Evolutionary conservation across 306 rosid genomes (phyloP).

Genomic region (Oxytropis ochrocephala): DNA sequence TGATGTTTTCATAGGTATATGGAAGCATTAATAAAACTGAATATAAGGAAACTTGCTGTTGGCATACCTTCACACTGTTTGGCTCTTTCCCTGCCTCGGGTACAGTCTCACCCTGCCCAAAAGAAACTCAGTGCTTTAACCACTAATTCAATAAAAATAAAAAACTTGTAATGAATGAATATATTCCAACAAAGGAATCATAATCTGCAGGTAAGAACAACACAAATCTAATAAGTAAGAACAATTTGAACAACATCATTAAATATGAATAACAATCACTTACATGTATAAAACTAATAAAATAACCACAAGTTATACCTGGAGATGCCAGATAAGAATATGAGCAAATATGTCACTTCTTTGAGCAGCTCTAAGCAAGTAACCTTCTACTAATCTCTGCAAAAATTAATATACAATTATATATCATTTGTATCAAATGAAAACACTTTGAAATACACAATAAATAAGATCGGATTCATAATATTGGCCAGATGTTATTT

Average conservation of each 20-base stretch:
- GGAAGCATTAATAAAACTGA: neutral
- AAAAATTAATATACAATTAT: conserved; percentile 23
- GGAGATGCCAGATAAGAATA: conserved; percentile 94
- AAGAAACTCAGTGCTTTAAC: conserved; percentile 19
- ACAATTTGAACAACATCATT: neutral
- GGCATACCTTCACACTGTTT: conserved; percentile 60
- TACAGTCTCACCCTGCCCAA: conserved; percentile 79
- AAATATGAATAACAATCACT: neutral
- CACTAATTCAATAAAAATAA: conserved; percentile 7
- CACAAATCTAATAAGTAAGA: neutral
- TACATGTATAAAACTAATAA: neutral
- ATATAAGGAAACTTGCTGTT: conserved; percentile 1
- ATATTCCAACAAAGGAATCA: neutral
- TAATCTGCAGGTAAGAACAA: neutral
- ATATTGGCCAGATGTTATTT: neutral
- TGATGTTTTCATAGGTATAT: conserved; percentile 5
- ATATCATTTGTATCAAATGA: conserved; percentile 14
- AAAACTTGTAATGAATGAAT: neutral
- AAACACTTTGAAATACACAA: neutral
- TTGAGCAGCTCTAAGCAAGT: conserved; percentile 93
- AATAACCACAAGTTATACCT: conserved; percentile 40
- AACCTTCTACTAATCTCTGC: conserved; percentile 92
- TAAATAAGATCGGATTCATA: neutral
- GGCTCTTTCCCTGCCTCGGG: conserved; percentile 73
- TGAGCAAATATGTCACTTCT: conserved; percentile 95